Evolutionary conservation across 345 rosid species (phyloP), one percentile per base, ranked within the genome.

Genomic region (Jatropha curcas): DNA sequence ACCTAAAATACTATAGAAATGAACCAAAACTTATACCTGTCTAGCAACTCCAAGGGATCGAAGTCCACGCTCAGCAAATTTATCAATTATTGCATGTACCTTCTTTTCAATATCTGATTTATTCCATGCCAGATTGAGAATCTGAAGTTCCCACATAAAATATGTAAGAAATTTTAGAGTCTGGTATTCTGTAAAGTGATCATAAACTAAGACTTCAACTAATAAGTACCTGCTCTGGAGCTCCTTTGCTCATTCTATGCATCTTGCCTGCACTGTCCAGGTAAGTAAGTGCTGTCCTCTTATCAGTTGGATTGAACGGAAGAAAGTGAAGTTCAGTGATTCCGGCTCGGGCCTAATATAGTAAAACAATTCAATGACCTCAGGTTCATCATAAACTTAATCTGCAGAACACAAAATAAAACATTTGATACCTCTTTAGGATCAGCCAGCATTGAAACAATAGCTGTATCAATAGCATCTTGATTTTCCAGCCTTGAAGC

Each of bases 171-270:
- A 13, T 39, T 74, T 37, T 30, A 24, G 33, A 25, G 14, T 35
- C 28, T 16, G 34, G 22, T 10, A 71, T 56, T 6, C 1, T 22
- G 9, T 17, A 30, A 60, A 60, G 27, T 10, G 55, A 53, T 70
- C 25, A 76, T 59, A 61, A 62, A 50, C 33, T 7, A 27, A 31
- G 53, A 37, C 25, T 53, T 14, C n/a, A 60, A 35, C 8, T 2
- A n/a, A n/a, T n/a, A 39, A 24, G 3, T 79, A 90, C 96, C 96
- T 92, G 93, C 69, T 92, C 97, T 3, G 97, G 98, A 17, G 98
- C 98, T 56, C 98, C 98, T 92, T 94, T 94, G 92, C 97, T 94
- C 61, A 84, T 92, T 61, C 97, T 82, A 65, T 92, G 91, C 98
- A 90, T 87, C 62, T 84, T 84, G 45, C 93, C 92, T 56, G 76